Evolutionary conservation across 352 stramenopile species (phyloP), one percentile per base, ranked within the genome.

Genomic region (Pythium plurisporium): DNA sequence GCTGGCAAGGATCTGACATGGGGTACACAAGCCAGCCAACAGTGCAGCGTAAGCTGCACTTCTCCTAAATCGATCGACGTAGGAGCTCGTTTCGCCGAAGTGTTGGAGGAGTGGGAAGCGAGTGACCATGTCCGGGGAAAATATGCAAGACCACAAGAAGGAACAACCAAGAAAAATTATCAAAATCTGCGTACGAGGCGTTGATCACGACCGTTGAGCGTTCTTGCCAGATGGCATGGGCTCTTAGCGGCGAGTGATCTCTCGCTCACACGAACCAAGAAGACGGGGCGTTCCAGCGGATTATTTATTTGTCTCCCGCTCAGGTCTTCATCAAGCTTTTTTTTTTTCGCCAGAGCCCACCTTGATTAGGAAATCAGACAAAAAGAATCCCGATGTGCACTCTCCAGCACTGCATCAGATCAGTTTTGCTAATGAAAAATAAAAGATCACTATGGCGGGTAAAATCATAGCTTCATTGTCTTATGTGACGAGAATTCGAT

Each of bases 1-100:
- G 82, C 44, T 91, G 82, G 82, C 79, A 91, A 56, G 76, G 72
- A 23, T 70, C 85, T 42, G 81, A 70, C 14, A 64, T 76, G 48
- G 51, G 47, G 30, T 76, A 73, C n/a, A 15, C 48, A 47, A 62
- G 59, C 38, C 33, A 54, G 30, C 60, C 60, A 15, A 59, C 41
- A 9, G 60, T 68, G 29, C 60, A 68, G 33, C 60, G 60, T 23
- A 62, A 63, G 26, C 54, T 68, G 23, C 60, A 69, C 30, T 69
- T 69, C 51, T 64, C 62, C 41, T 69, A 44, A 64, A 36, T 56
- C n/a, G n/a, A n/a, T n/a, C n/a, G n/a, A n/a, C n/a, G n/a, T n/a
- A n/a, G 19, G 48, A 44, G 30, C 12, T 31, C 15, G 20, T 14
- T 5, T 12, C 11, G 10, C 17, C 22, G 10, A 4, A 20, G 14